Evolutionary conservation across 2,329 filamentous ascomycete genomes (phyloP), one percentile per base, ranked within the genome.

Genomic region (Fusarium illudens): DNA sequence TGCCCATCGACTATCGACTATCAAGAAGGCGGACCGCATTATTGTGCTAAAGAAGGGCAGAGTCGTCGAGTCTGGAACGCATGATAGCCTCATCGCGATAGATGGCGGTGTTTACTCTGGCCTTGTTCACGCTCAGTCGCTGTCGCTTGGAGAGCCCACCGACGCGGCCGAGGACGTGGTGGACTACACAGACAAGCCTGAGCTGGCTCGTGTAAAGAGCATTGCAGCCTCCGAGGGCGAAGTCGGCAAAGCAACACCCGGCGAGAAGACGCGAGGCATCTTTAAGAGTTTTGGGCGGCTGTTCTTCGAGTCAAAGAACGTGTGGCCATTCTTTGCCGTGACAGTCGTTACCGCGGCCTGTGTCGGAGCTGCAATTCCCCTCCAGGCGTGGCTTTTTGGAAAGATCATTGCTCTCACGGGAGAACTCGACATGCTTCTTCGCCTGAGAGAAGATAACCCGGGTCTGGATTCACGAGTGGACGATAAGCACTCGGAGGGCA

Each of bases 1-100:
- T 68, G 91, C 92, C 1, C 90, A 94, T 77, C 84, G 91, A 4
- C 81, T 94, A 3, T 92, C 90, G 0, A 94, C 91, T 0, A 91
- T 93, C 72, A 90, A 89, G 76, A 88, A 91, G 67, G 92, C 93
- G 4, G 90, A 96, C 73, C 87, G 89, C 34, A 96, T 96, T 56
- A 82, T 94, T 8, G 93, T 96, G 1, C 78, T 96, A 55, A 85
- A 90, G 50, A 86, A 90, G 70, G 93, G 93, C 2, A 79, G 84
- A 54, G 86, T 93, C 0, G 84, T 90, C 9, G 92, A 97, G 76
- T 82, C 90, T 69, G 93, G 93, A 0, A 93, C 87, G 0, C 93
- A 97, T 68, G 87, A 93, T 7, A 85, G 88, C 42, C 84, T 97
- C 1, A 81, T 96, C 1, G 76, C 82, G 4, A 79, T 84, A 34